A percentile compares a stretch with the other conserved stretches of the same genome.
phyloP scores from a whole-genome alignment of 1,284 basidiomycete genomes.

The Malassezia sp. region DNA sequence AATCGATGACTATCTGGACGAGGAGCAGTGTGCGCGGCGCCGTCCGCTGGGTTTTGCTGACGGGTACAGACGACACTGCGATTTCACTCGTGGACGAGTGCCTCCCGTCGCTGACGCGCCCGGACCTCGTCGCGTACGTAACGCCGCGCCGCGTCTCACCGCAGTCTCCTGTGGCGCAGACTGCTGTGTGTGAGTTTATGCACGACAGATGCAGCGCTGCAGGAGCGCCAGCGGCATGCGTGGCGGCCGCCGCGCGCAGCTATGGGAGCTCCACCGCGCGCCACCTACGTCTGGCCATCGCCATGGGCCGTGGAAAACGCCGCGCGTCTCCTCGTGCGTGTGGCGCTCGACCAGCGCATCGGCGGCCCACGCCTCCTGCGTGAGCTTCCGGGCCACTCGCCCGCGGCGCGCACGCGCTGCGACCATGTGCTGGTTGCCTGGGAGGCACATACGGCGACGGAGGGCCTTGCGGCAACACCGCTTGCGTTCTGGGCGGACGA shows the following conservation, averaged over 20 bases:
- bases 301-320: too few species aligned
- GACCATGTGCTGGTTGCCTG: background rate
- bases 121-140: conserved; percentile 1
- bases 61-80: conserved; percentile 8
- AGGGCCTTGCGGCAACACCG: conserved; percentile 1
- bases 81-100: conserved; percentile 7
- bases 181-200: conserved; percentile 8
- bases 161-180: background rate
- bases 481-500: conserved; percentile 5
- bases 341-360: too few species aligned
- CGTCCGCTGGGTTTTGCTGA: too few species aligned
- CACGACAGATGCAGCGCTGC: background rate
- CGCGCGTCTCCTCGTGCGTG: too few species aligned
- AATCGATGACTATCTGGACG: conserved; percentile 14
- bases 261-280: too few species aligned
- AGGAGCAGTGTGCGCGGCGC: conserved; percentile 14
- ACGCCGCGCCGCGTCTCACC: background rate
- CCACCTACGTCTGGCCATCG: too few species aligned
- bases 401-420: too few species aligned
- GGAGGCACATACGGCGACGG: background rate
- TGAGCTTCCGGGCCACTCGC: too few species aligned
- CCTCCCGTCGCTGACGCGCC: background rate
- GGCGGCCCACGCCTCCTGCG: too few species aligned
- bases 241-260: too few species aligned
- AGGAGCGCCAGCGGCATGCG: too few species aligned